Percentiles rank a stretch among this genome's conserved stretches.
Conservation (phyloP, 352 stramenopile species). For the Pelagophyceae sp. region DNA sequence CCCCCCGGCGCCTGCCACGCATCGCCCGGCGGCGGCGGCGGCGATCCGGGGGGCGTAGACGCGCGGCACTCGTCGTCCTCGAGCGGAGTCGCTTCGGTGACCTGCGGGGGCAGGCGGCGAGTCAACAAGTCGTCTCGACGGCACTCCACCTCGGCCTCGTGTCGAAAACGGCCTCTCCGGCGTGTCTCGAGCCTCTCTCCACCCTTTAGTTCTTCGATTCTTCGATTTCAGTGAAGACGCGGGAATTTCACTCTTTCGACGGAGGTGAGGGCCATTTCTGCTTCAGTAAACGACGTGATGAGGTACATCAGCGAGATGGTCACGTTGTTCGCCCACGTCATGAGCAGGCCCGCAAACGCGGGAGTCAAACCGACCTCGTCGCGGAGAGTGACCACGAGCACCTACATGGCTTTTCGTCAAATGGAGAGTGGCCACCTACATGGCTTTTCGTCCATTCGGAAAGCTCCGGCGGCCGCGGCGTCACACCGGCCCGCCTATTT, state of each 20-base stretch:
- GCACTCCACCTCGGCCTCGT: conserved; percentile 21
- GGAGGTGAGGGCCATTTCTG: conserved; percentile 73
- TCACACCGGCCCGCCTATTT: too few species aligned
- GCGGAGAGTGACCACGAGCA: conserved; percentile 14
- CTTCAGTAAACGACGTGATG: conserved; percentile 50
- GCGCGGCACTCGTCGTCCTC: neutral
- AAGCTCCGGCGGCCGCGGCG: too few species aligned
- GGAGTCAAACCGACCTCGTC: conserved; percentile 40
- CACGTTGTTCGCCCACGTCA: conserved; percentile 77
- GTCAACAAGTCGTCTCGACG: too few species aligned
- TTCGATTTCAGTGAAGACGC: too few species aligned
- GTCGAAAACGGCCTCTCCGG: conserved; percentile 14
- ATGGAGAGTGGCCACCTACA: too few species aligned
- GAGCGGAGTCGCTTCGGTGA: conserved; percentile 15
- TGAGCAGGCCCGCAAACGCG: conserved; percentile 69
- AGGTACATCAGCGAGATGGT: conserved; percentile 65
- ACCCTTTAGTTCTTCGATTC: too few species aligned
- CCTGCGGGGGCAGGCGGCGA: too few species aligned
- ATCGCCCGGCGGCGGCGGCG: too few species aligned
- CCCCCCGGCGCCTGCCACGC: too few species aligned
- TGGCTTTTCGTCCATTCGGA: too few species aligned
- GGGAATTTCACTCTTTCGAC: conserved; percentile 58
- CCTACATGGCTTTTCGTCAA: too few species aligned
- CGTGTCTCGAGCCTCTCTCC: conserved; percentile 43
- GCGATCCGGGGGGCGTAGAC: conserved; percentile 32